phyloP scores from a whole-genome alignment of 352 stramenopile species.

The Thalassiosira mediterranea region DNA sequence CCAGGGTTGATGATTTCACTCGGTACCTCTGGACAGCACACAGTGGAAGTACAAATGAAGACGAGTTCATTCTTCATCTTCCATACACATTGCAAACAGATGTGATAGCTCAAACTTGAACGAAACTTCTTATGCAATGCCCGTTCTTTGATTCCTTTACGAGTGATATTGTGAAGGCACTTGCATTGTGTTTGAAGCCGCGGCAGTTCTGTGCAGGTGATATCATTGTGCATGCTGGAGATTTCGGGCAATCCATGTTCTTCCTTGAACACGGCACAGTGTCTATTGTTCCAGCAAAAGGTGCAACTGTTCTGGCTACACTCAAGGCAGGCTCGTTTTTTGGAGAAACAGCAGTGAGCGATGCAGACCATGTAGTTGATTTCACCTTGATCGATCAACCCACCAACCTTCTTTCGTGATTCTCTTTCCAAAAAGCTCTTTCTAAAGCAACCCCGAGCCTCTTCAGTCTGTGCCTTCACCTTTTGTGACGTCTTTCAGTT shows the following conservation, averaged over 20 bases:
- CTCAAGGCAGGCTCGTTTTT: slow-evolving; percentile 67
- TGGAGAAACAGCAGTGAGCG: slow-evolving; percentile 59
- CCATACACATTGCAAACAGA: slow-evolving; percentile 65
- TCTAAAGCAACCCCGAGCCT: slow-evolving; percentile 65
- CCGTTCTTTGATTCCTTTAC: slow-evolving; percentile 77
- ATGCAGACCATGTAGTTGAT: too few relatives aligned
- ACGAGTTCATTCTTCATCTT: slow-evolving; percentile 58
- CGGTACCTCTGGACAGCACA: slow-evolving; percentile 54
- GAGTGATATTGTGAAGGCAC: slow-evolving; percentile 64
- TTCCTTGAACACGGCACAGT: slow-evolving; percentile 66
- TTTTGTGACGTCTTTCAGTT: slow-evolving; percentile 76
- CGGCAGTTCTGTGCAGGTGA: slow-evolving; percentile 64
- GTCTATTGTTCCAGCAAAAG: slow-evolving; percentile 55
- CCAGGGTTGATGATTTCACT: slow-evolving; percentile 63
- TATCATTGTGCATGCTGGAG: slow-evolving; percentile 66
- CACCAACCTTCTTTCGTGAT: not conserved
- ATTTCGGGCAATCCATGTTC: slow-evolving; percentile 73
- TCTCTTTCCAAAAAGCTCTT: slow-evolving; percentile 43
- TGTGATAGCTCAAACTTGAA: slow-evolving; percentile 48
- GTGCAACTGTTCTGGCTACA: slow-evolving; percentile 67
- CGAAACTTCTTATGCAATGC: slow-evolving; percentile 54
- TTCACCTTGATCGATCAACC: too few relatives aligned
- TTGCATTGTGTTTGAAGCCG: slow-evolving; percentile 63
- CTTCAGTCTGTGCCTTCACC: slow-evolving; percentile 57
- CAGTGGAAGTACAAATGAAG: slow-evolving; percentile 43